Conservation (phyloP, 768 basidiomycete genomes). For the Mrakia frigida region DNA sequence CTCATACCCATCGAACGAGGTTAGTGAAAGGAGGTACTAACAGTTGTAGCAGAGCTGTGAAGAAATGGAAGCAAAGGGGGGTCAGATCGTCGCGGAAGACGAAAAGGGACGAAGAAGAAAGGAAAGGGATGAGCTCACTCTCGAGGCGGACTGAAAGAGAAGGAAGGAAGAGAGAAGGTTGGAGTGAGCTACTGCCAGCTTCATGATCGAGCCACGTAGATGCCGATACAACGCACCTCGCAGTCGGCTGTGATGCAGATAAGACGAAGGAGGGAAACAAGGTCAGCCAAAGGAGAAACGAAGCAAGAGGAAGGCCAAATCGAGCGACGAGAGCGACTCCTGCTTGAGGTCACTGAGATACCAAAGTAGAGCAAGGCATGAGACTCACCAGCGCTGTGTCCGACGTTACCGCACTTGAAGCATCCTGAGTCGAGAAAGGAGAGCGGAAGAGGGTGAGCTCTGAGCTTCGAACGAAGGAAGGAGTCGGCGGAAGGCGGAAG, state of each 20-base stretch:
- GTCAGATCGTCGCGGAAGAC: not conserved
- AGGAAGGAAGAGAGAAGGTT: not conserved
- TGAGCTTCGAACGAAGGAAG: not conserved
- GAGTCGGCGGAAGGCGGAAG: not conserved
- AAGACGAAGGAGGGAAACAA: not conserved
- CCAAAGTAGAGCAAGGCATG: not conserved
- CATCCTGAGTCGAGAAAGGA: not conserved
- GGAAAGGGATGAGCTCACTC: not conserved
- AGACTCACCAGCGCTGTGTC: not conserved
- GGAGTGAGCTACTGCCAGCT: not conserved
- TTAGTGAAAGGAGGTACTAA: not conserved
- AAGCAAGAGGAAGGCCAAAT: not conserved
- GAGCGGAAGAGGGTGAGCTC: not conserved
- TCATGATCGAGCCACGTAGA: not conserved
- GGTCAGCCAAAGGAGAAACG: not conserved
- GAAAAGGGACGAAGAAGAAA: not conserved
- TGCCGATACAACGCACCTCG: not conserved
- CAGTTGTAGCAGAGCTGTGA: conserved; percentile 3
- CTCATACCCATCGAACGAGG: not conserved
- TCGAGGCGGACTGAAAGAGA: not conserved
- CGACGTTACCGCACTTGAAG: conserved; percentile 12
- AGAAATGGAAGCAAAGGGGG: not conserved
- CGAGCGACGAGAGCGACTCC: too few relatives aligned
- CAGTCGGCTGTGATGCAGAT: not conserved
- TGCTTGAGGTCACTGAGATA: not conserved